phyloP scores from a whole-genome alignment of 495 filamentous ascomycete genomes.

The Xylaria nigripes region DNA sequence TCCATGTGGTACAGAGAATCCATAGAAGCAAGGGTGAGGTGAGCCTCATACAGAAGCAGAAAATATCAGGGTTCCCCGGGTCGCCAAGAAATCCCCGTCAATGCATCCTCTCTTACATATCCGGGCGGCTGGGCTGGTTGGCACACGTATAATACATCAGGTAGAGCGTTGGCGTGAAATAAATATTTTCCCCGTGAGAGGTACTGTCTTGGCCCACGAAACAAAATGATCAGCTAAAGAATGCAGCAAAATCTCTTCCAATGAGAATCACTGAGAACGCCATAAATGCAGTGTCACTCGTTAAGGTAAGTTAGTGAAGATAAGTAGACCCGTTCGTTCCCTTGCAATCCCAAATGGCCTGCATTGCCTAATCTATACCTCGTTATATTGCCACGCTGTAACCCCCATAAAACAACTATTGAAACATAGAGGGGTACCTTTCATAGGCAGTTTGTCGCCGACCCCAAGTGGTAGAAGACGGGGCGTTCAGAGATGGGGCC shows the following conservation, averaged over 20 bases:
- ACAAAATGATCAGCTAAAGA: neutral
- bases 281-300: slow-evolving; percentile 6
- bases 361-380: neutral
- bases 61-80: neutral
- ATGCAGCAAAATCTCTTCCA: neutral
- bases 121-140: too few species aligned
- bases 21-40: neutral
- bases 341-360: neutral
- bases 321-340: neutral
- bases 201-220: neutral
- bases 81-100: too few species aligned
- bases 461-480: slow-evolving; percentile 10
- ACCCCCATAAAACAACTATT: neutral
- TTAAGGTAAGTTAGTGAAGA: neutral
- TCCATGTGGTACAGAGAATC: neutral
- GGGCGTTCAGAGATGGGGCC: slow-evolving; percentile 9
- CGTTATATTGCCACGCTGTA: neutral
- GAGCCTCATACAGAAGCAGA: neutral
- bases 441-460: slow-evolving; percentile 14
- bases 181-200: neutral
- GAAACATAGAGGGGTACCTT: slow-evolving; percentile 18
- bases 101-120: too few species aligned
- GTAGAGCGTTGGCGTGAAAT: neutral
- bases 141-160: neutral
- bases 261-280: slow-evolving; percentile 1